Conservation (phyloP, 2,329 filamentous ascomycete genomes). For the Huntiella abstrusa region DNA sequence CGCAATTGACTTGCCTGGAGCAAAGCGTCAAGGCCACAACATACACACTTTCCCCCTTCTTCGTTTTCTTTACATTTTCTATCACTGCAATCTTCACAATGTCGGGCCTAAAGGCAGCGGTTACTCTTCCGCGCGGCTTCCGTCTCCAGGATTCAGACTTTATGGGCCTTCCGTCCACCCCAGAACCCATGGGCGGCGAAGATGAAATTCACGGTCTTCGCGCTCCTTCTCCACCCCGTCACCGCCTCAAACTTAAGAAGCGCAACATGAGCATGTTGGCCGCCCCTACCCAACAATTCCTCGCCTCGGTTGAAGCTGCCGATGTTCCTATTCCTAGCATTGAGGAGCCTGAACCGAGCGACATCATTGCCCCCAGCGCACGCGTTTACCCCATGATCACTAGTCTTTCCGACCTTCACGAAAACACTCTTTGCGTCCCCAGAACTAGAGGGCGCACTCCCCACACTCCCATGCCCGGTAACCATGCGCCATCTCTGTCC, state of each 20-base stretch:
- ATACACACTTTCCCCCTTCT: background rate
- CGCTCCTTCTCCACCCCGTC: constrained; percentile 31
- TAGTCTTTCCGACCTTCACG: constrained; percentile 19
- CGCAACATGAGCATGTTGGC: constrained; percentile 32
- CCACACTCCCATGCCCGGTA: constrained; percentile 36
- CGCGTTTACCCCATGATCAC: constrained; percentile 17
- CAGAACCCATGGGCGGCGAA: constrained; percentile 26
- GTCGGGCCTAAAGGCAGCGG: constrained; percentile 27
- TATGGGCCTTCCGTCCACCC: constrained; percentile 23
- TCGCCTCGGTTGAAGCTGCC: constrained; percentile 47
- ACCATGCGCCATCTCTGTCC: constrained; percentile 23
- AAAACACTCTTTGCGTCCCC: constrained; percentile 24
- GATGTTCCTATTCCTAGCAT: constrained; percentile 47
- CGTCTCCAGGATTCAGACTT: constrained; percentile 19
- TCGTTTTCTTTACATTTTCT: background rate
- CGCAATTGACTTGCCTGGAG: constrained; percentile 5
- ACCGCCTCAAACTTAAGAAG: constrained; percentile 35
- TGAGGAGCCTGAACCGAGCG: constrained; percentile 33
- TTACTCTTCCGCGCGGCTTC: constrained; percentile 26
- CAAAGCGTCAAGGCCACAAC: background rate
- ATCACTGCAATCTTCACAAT: constrained; percentile 17
- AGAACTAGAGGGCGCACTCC: constrained; percentile 18
- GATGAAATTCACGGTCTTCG: constrained; percentile 15
- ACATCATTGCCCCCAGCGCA: constrained; percentile 23
- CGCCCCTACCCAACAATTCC: constrained; percentile 45